Base-by-base conservation (phyloP, 1,139 yeast species). In the Yamadazyma trypodendri region DNA sequence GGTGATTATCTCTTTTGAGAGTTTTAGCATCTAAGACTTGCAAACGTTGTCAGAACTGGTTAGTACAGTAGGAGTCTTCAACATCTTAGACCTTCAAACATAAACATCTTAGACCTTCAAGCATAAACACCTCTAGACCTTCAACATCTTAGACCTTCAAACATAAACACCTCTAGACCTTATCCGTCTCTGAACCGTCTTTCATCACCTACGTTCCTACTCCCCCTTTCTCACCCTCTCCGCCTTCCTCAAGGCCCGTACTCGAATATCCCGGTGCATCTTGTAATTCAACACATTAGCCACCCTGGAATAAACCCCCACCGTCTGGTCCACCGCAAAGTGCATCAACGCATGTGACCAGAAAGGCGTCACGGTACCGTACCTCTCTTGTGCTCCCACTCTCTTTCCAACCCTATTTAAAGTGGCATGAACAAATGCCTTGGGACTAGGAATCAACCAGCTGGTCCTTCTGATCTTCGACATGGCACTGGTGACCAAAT, bases 271-370 rank as follows among this genome's bases (percentile, higher is more conserved):
- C 60, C 76, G 70, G 68, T 92, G 97, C 89, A 88, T 84, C 39
- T 63, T 63, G 51, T 72, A 73, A 64, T 89, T 90, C 58, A 87
- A 58, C 31, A 60, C 54, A 54, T 84, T 84, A 29, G 86, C 95
- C 23, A 84, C 32, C 49, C 72, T 75, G 41, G 94, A 80, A 63
- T 75, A 88, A 31, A 85, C 89, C 22, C 97, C 97, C 35, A 87
- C 82, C 12, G 88, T 72, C 56, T 78, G 79, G 39, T 80, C 92
- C 45, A 90, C 79, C 45, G 71, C 73, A 75, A 87, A 90, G 60
- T 92, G 96, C 84, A 90, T 82, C 35, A 92, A 58, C 1, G 97
- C 97, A 64, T 92, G 99, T 3, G 88, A 62, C 90, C 96, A 89
- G 72, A 72, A 94, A 27, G 99, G 99, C 1, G 97, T 92, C 39